Percentiles rank a stretch among this genome's conserved stretches.
These are phyloP conservation scores for Ampelomyces quisqualis DNA, from an alignment of 2,329 filamentous ascomycete genomes.

Conservation along the genomic window DNA sequence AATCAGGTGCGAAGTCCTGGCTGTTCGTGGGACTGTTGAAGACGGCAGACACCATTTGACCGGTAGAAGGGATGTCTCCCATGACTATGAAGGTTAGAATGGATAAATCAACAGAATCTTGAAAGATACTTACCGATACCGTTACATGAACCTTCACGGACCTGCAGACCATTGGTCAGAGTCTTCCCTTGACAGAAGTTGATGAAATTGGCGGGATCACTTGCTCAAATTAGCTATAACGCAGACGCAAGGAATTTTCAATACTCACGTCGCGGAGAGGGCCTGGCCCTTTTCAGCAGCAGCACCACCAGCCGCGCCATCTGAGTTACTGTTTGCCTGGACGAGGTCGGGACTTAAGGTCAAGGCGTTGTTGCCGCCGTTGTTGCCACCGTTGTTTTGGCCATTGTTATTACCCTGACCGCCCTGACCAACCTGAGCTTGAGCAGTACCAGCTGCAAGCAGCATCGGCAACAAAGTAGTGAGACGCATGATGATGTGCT, in stretches of 20 bases:
- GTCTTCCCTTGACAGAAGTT: constrained; percentile 59
- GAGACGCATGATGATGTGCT: constrained; percentile 38
- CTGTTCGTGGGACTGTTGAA: constrained; percentile 51
- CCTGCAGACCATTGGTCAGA: constrained; percentile 57
- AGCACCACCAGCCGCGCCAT: constrained; percentile 43
- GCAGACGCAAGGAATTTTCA: background rate
- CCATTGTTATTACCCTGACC: background rate
- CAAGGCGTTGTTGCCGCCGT: constrained; percentile 19
- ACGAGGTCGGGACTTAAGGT: constrained; percentile 45
- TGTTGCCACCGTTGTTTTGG: constrained; percentile 10
- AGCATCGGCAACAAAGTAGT: constrained; percentile 37
- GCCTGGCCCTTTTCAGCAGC: constrained; percentile 47
- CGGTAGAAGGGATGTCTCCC: constrained; percentile 55
- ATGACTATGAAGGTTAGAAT: constrained; percentile 45
- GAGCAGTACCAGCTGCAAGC: constrained; percentile 38
- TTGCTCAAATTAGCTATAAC: constrained; percentile 21
- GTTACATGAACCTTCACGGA: constrained; percentile 56
- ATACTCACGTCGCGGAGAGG: constrained; percentile 50
- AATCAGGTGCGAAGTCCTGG: constrained; percentile 44
- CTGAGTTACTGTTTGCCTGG: constrained; percentile 46
- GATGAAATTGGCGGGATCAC: constrained; percentile 59
- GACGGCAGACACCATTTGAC: constrained; percentile 58
- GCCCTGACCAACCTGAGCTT: constrained; percentile 31
- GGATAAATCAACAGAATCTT: background rate
- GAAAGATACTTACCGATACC: constrained; percentile 47